These are phyloP conservation scores for Aspergillus sp. DNA, from an alignment of 2,329 filamentous ascomycete species.

Conservation along the genomic window DNA sequence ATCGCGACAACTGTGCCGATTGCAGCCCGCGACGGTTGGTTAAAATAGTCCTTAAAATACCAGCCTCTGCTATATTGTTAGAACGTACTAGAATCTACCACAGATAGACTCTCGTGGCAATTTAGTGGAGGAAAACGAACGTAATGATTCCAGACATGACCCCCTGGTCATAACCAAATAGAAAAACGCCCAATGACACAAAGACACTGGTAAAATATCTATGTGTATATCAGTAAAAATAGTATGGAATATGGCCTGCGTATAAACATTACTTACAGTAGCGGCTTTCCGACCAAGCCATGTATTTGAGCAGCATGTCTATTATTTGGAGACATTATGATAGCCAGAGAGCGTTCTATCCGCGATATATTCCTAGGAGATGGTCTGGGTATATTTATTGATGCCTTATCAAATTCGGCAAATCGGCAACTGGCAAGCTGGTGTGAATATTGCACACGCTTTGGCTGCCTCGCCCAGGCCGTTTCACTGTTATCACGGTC, in stretches of 20 bases:
- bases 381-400: constrained; percentile 71
- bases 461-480: constrained; percentile 44
- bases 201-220: constrained; percentile 92
- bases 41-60: constrained; percentile 88
- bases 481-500: constrained; percentile 46
- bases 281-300: constrained; percentile 90
- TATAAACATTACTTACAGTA: constrained; percentile 65
- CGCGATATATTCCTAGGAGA: constrained; percentile 59
- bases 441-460: constrained; percentile 65
- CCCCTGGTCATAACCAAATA: constrained; percentile 63
- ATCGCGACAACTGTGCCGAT: constrained; percentile 98
- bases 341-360: constrained; percentile 66
- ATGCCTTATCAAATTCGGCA: constrained; percentile 31
- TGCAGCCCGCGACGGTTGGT: constrained; percentile 78
- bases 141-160: constrained; percentile 68
- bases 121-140: constrained; percentile 33
- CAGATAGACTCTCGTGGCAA: too few species aligned
- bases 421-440: constrained; percentile 41
- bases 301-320: constrained; percentile 66
- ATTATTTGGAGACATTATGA: constrained; percentile 79
- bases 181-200: constrained; percentile 59
- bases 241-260: constrained; percentile 2
- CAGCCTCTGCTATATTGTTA: constrained; percentile 57
- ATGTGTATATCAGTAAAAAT: constrained; percentile 18
- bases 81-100: constrained; percentile 1